These are phyloP conservation scores for Baorangia bicolor DNA, from an alignment of 768 basidiomycete genomes.

Conservation along the genomic window DNA sequence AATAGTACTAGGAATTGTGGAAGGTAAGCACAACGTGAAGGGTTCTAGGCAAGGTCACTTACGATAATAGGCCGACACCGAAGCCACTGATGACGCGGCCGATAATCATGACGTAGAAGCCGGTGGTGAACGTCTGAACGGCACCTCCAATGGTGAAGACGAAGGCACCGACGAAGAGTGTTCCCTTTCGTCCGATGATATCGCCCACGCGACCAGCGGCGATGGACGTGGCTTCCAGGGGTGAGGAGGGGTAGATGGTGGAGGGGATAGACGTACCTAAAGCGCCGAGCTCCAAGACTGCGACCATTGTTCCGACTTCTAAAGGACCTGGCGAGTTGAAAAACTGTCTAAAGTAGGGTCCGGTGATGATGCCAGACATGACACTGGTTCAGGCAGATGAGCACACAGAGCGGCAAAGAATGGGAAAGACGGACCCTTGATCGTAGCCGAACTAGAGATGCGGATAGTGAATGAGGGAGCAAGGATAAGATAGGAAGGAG, in stretches of 20 bases:
- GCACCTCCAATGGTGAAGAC: constrained; percentile 86
- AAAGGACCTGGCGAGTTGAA: constrained; percentile 76
- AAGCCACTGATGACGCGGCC: constrained; percentile 84
- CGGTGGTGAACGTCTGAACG: constrained; percentile 78
- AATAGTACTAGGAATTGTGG: constrained; percentile 61
- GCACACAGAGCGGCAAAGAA: constrained; percentile 3
- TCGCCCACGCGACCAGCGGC: constrained; percentile 90
- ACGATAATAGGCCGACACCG: constrained; percentile 90
- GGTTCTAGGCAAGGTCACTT: constrained; percentile 29
- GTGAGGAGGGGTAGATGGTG: background rate
- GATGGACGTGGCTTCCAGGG: constrained; percentile 71
- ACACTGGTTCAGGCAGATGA: constrained; percentile 46
- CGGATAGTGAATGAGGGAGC: background rate
- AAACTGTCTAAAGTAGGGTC: constrained; percentile 76
- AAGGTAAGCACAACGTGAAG: constrained; percentile 3
- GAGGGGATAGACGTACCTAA: constrained; percentile 55
- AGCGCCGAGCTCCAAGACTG: constrained; percentile 91
- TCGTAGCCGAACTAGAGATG: constrained; percentile 73
- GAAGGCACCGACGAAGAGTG: constrained; percentile 77
- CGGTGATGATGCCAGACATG: constrained; percentile 91
- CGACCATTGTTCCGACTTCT: constrained; percentile 91
- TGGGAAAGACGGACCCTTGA: constrained; percentile 58
- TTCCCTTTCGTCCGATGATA: constrained; percentile 79
- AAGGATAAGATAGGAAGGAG: background rate
- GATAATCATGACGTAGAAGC: constrained; percentile 78